Percentiles rank a stretch among this genome's conserved stretches.
Evolutionary conservation across 2,329 filamentous ascomycete species (phyloP).

Genomic region (Fusarium transvaalense): DNA sequence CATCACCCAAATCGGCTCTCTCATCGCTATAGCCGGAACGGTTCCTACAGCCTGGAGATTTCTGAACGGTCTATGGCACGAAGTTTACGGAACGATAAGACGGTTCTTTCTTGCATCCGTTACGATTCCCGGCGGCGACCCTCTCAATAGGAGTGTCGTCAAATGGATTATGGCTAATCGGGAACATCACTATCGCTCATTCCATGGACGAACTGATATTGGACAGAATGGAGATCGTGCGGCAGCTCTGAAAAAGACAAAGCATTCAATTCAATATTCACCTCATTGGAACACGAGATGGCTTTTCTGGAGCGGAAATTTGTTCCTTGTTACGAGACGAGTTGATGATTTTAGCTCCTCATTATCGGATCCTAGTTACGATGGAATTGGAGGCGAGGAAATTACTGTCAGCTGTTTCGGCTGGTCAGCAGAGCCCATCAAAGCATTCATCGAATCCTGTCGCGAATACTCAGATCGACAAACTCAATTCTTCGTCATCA

Average conservation of each 20-base stretch:
- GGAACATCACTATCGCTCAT: slow-evolving; percentile 55
- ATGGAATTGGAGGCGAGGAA: slow-evolving; percentile 61
- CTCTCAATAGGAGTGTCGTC: slow-evolving; percentile 60
- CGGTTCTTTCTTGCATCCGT: slow-evolving; percentile 60
- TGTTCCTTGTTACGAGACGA: slow-evolving; percentile 61
- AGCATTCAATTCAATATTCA: slow-evolving; percentile 58
- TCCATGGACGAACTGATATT: slow-evolving; percentile 60
- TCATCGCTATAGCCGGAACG: slow-evolving; percentile 59
- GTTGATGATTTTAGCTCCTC: slow-evolving; percentile 54
- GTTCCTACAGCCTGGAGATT: slow-evolving; percentile 57
- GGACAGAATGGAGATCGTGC: slow-evolving; percentile 53
- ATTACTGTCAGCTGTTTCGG: slow-evolving; percentile 64
- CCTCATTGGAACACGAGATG: slow-evolving; percentile 60
- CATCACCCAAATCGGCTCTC: slow-evolving; percentile 59
- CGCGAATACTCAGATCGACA: slow-evolving; percentile 63
- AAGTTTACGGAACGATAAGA: slow-evolving; percentile 57
- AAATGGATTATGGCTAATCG: slow-evolving; percentile 60
- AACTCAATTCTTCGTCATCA: slow-evolving; percentile 63
- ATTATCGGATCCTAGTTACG: slow-evolving; percentile 58
- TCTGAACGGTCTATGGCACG: slow-evolving; percentile 53
- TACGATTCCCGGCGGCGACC: slow-evolving; percentile 58
- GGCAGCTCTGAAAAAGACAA: slow-evolving; percentile 57
- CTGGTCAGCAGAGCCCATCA: slow-evolving; percentile 63
- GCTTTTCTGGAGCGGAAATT: slow-evolving; percentile 63
- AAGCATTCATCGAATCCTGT: slow-evolving; percentile 59